Conservation (phyloP, 371 early-diverging fungal genomes). For the Mortierella sp. region DNA sequence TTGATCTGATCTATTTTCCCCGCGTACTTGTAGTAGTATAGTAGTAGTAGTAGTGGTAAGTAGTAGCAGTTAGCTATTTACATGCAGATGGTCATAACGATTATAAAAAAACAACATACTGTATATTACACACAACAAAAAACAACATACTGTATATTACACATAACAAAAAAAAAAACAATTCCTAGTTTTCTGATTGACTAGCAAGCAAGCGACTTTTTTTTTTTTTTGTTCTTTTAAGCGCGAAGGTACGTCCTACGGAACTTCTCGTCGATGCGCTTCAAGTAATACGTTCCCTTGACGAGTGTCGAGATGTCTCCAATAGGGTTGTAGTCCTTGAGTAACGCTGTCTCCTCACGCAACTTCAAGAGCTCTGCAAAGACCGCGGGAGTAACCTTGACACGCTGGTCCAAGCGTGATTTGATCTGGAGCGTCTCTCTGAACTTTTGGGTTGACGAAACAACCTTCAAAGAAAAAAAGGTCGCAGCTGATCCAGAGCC, state of each 20-base stretch:
- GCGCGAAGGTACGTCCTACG: conserved; percentile 85
- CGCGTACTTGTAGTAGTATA: no score
- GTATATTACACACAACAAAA: no score
- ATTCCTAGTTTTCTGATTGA: neutral
- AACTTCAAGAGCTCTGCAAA: conserved; percentile 89
- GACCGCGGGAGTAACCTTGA: conserved; percentile 78
- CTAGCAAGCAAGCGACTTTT: no score
- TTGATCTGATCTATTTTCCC: no score
- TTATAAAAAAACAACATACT: no score
- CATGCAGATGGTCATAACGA: no score
- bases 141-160: neutral
- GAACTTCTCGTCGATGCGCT: conserved; percentile 93
- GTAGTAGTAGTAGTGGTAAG: no score
- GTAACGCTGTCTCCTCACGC: conserved; percentile 89
- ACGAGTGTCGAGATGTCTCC: conserved; percentile 68
- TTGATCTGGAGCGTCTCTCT: conserved; percentile 74
- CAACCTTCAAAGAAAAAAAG: conserved; percentile 92
- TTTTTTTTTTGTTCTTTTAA: conserved; percentile 11
- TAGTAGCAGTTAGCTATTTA: no score
- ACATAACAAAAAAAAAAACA: neutral
- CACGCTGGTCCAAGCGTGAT: conserved; percentile 81
- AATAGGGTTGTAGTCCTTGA: conserved; percentile 83
- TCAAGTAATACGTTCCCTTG: conserved; percentile 88
- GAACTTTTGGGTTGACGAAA: conserved; percentile 72
- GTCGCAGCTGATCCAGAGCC: conserved; percentile 97